Percentiles rank a stretch among this genome's conserved stretches.
These are phyloP conservation scores for Boletus coccyginus DNA, from an alignment of 768 basidiomycete species.

Conservation along the genomic window DNA sequence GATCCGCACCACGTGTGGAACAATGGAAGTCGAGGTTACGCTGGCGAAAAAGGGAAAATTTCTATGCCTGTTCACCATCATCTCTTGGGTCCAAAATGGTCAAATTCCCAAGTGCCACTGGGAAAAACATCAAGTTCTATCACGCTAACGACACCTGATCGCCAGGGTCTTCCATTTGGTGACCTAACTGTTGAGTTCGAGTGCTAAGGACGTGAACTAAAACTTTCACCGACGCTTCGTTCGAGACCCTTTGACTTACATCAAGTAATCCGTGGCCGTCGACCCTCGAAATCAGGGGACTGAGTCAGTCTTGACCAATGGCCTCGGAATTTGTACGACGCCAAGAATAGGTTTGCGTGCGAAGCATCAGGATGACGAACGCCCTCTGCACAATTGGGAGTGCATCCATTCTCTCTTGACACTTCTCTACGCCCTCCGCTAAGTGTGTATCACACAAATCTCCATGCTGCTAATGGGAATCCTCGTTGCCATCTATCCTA, in stretches of 20 bases:
- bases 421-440: constrained; percentile 28
- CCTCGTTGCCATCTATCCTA: constrained; percentile 4
- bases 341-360: background rate
- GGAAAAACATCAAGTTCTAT: constrained; percentile 21
- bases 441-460: constrained; percentile 7
- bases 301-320: background rate
- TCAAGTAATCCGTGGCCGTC: constrained; percentile 9
- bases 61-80: constrained; percentile 11
- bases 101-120: constrained; percentile 23
- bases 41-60: constrained; percentile 23
- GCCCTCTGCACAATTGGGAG: constrained; percentile 14
- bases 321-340: constrained; percentile 14
- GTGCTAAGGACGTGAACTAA: constrained; percentile 8
- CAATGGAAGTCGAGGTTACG: constrained; percentile 32
- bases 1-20: constrained; percentile 29
- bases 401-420: constrained; percentile 26
- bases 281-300: constrained; percentile 22
- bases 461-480: constrained; percentile 6
- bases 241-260: constrained; percentile 19
- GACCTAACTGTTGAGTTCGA: constrained; percentile 22
- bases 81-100: constrained; percentile 18
- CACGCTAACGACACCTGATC: constrained; percentile 24
- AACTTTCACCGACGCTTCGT: constrained; percentile 2
- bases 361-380: constrained; percentile 21
- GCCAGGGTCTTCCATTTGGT: constrained; percentile 31